phyloP scores from a whole-genome alignment of 345 rosid genomes.

The Populus tremula region DNA sequence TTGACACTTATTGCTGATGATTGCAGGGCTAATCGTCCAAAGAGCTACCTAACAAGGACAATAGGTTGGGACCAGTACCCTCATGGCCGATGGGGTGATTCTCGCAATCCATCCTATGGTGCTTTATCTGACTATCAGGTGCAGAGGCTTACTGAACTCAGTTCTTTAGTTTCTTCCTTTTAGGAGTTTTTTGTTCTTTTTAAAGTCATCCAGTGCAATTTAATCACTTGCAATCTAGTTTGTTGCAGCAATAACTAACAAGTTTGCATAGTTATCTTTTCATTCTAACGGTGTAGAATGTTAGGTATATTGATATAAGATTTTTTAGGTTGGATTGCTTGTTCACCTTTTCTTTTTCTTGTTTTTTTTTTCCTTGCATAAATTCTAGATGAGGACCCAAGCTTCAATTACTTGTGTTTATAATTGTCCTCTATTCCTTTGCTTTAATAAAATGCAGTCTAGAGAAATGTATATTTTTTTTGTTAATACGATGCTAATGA shows the following conservation, averaged over 20 bases:
- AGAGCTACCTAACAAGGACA: conserved; percentile 92
- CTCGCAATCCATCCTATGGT: conserved; percentile 83
- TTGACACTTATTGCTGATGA: conserved; percentile 17
- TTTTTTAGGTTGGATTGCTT: too few relatives aligned
- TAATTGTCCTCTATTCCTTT: background rate
- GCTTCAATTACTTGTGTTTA: background rate
- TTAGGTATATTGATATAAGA: background rate
- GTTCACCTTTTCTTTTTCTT: background rate
- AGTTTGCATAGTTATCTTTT: background rate
- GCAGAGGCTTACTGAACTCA: background rate
- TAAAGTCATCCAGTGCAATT: background rate
- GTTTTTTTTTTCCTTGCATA: background rate
- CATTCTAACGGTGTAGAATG: background rate
- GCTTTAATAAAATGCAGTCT: background rate
- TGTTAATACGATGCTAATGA: conserved; percentile 7
- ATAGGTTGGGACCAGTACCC: conserved; percentile 91
- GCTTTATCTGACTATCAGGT: conserved; percentile 89
- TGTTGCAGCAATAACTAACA: background rate
- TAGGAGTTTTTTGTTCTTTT: background rate
- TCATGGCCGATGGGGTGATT: conserved; percentile 89
- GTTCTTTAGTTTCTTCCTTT: background rate
- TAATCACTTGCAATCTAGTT: background rate
- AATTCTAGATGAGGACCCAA: background rate
- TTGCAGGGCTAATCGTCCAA: conserved; percentile 97
- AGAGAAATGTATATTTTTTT: background rate